Evolutionary conservation across 768 basidiomycete species (phyloP), one percentile per base, ranked within the genome.

Genomic region (Amanita inopinata): DNA sequence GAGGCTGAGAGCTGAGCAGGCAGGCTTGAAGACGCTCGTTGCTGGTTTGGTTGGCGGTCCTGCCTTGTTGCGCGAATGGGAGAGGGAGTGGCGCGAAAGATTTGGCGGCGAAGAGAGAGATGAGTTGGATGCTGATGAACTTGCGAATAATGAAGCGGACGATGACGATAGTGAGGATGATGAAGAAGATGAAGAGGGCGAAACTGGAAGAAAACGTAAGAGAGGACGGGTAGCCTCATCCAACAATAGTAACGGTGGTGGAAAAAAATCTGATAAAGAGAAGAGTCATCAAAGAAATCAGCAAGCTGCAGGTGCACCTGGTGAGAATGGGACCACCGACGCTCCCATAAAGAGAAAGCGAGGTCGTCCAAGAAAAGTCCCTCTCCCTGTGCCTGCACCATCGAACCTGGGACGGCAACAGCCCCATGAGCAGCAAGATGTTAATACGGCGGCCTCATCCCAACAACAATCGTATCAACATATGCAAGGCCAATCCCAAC

Each of bases 71-170:
- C 65, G 64, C 25, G 81, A 82, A 56, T 88, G 88, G 80, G 87
- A 90, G 53, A 60, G 62, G 23, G 77, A 83, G 51, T 89, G 86
- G 84, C 61, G 59, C 38, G 76, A 73, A 45, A 70, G 67, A 37
- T 87, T 87, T 55, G 88, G 87, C 14, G 84, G 85, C 1, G 75
- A 78, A 42, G 83, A 84, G 56, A 75, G 65, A 43, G 83, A 85
- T 44, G 82, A 83, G 51, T 70, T 77, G 3, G 70, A 74, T 34
- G 77, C 71, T 35, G 74, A 70, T n/a, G 67, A 63, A 53, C 51
- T 70, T 55, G 51, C 67, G 47, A 76, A 67, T 3, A 74, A 62
- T 9, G 74, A 71, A 11, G 73, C 69, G 6, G 76, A 73, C 19
- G 74, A 77, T 37, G 78, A 80, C 39, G 74, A 73, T 6, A 74